Base-by-base conservation (phyloP, 176 grass and related monocot genomes). In the Saccharum officinarum region DNA sequence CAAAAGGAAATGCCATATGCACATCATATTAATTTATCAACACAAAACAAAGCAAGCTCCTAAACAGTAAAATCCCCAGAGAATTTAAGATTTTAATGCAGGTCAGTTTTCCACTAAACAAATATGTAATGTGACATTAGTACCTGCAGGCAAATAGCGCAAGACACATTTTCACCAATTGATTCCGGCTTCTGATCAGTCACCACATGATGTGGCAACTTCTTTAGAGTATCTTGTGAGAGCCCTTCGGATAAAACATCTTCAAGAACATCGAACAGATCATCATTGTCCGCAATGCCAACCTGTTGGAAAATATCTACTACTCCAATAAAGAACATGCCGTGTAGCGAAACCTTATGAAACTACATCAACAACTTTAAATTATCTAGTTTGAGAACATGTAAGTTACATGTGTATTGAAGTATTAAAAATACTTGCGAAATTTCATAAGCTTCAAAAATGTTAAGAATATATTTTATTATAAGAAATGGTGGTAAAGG, bases 131-230 rank as follows among this genome's bases (percentile, higher is more conserved):
- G 33, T 33, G 16, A 22, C 40, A 60, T 33, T 57, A 9, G 6
- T 92, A 94, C 94, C 94, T 94, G 94, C 36, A 97, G 75, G 77
- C 94, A 97, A 86, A 97, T 90, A 45, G 94, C 61, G 71, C 94
- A 97, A 82, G 86, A 86, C 76, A 88, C 22, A 30, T 75, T 85
- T 67, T 94, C 92, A 77, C 71, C 87, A 67, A 11, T 28, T 6
- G 38, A 62, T 15, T 80, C 89, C 18, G 78, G 71, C 68, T 84
- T 87, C 38, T 92, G 85, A 52, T 94, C 87, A 54, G 90, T 71
- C 77, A 97, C 57, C 25, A 92, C 89, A 84, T 97, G 85, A 44
- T 75, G 65, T 6, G 94, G 94, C 67, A 97, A 82, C 76, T 90
- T 97, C 82, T 90, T 94, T 37, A 97, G 16, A 67, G 76, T 90